phyloP scores from a whole-genome alignment of 306 rosid species.

The Alnus rubra region DNA sequence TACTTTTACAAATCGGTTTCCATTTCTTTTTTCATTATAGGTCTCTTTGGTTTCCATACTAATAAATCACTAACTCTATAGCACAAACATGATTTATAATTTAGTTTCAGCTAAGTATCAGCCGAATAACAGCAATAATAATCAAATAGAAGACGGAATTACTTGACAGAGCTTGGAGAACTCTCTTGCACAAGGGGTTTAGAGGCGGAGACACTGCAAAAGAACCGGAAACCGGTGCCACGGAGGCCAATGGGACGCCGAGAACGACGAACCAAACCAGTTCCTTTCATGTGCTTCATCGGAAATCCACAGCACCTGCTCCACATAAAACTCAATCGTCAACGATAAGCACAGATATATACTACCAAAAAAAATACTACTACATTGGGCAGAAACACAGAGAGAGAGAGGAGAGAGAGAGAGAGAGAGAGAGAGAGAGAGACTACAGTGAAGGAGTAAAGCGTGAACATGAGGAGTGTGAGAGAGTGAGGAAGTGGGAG shows the following conservation, averaged over 20 bases:
- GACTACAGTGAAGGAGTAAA: conserved; percentile 41
- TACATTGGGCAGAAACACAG: background rate
- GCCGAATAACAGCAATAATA: background rate
- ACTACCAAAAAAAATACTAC: conserved; percentile 1
- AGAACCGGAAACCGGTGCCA: conserved; percentile 42
- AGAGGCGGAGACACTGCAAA: conserved; percentile 41
- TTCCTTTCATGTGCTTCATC: conserved; percentile 12
- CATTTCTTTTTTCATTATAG: background rate
- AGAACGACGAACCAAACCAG: conserved; percentile 31
- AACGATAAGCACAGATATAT: background rate
- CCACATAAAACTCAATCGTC: conserved; percentile 16
- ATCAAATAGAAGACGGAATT: conserved; percentile 22
- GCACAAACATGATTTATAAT: background rate
- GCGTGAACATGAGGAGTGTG: conserved; percentile 40
- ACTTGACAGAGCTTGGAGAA: conserved; percentile 61
- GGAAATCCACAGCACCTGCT: conserved; percentile 50
- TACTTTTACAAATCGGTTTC: background rate
- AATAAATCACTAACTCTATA: background rate
- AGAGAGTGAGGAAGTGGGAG: conserved; percentile 48
- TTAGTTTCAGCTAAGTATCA: background rate
- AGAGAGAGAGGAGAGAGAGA: conserved; percentile 19
- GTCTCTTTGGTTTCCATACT: background rate
- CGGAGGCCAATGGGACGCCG: conserved; percentile 17
- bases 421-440: conserved; percentile 18
- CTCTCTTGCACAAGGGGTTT: conserved; percentile 34